Evolutionary conservation across 1,139 yeast species (phyloP), one percentile per base, ranked within the genome.

Genomic region (Citeromyces hawaiiensis): DNA sequence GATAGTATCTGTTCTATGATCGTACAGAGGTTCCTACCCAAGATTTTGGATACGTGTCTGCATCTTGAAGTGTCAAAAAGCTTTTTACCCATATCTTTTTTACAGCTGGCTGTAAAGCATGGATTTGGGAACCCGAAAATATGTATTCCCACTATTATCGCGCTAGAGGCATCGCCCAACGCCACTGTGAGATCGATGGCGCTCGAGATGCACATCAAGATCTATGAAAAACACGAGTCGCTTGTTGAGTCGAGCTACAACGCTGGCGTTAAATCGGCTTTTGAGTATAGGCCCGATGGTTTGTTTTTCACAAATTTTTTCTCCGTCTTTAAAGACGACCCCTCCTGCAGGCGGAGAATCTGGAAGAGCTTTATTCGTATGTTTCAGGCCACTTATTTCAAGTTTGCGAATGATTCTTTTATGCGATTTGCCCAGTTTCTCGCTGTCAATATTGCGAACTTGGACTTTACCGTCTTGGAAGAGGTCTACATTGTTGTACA

Each of bases 51-150:
- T 3, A 54, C 76, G 21, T 73, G 86, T 44, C 35, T 54, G 2
- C 37, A 36, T 11, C 68, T 68, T 15, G 68, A 72, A 35, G 63
- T 66, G 1, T 61, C 59, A 4, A 57, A 60, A 35, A 70, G 85
- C 0, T 52, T 60, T 35, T 50, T 66, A 3, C 74, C 83, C 1
- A 66, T 79, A 6, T 62, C 66, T 33, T 72, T 78, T 46, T 52
- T 83, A 33, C 72, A 67, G 41, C 54, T 72, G 37, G 69, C 80
- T 19, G 66, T 80, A 3, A 64, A 65, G 27, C 64, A 74, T 39
- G 94, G 94, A 0, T 78, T 73, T 55, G 82, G 81, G 1, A 83
- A 81, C 50, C 95, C 94, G 1, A 72, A 80, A 42, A 50, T 66
- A 4, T 75, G 87, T 47, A 70, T 79, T 10, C 71, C 88, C 0